Evolutionary conservation across 1,284 basidiomycete species (phyloP), one percentile per base, ranked within the genome.

Genomic region (Schizophyllum commune): DNA sequence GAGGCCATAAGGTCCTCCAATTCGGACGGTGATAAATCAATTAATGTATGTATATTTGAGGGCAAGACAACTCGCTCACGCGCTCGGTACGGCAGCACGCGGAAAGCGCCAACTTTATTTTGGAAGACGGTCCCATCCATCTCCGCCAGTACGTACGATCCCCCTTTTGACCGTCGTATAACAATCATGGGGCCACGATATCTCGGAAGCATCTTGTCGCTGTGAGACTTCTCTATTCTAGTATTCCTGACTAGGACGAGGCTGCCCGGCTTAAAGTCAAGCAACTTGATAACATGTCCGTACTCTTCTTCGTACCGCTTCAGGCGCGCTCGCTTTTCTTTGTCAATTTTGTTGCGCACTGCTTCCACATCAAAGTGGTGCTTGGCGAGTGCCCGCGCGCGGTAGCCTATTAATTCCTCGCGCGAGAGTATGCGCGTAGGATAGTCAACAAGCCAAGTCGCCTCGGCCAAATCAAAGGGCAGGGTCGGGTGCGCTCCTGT

Each of bases 391-490:
- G 69, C 67, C 0, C 62, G 57, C 0, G 71, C 70, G 8, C 68
- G 52, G 0, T 63, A 53, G 5, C 64, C 61, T 1, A 74, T 68
- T 32, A 75, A 69, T 0, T 72, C 68, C 0, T 61, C 61, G 5
- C 68, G 69, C 4, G 65, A 69, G 0, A 78, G 61, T 0, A 64
- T 34, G 0, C 61, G 20, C 4, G 65, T 58, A 0, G 68, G 67
- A 0, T 67, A 39, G 0, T 69, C 70, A 0, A 69, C 52, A 0
- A 77, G 68, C 51, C 69, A 80, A 0, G 73, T 79, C 0, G 77
- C 77, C 65, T 80, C 72, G 0, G 67, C 59, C 8, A 80, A 64
- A 55, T 80, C 74, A 9, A 79, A 69, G 0, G 76, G 77, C 5
- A 80, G 65, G 1, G 77, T 57, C 0, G 27, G 27, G 5, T 27